Evolutionary conservation across 495 filamentous ascomycete genomes (phyloP), one percentile per base, ranked within the genome.

Genomic region (Melanomma pulvis-pyrius): DNA sequence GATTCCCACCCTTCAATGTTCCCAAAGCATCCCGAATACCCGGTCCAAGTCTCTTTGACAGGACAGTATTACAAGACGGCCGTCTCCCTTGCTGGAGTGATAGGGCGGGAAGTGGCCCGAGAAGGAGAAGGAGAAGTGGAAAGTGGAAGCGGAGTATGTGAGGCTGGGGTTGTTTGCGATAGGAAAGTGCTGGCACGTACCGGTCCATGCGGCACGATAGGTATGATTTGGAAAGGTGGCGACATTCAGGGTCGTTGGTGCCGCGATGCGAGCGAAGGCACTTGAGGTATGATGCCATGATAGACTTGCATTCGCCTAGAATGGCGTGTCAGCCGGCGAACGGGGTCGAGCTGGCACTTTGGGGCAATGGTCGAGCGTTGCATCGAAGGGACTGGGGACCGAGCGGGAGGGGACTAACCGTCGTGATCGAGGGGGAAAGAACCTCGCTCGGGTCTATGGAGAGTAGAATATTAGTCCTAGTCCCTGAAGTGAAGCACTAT

Each of bases 371-470:
- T 46, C 24, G 46, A 57, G 50, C 44, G 22, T 48, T 48, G 8
- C 15, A 25, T 39, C 17, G 49, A 58, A 47, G 19, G 25, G 47
- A 9, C 44, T 25, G 17, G 55, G 5, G 51, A 17, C 25, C 30
- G 28, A 56, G 60, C 1, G 59, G 61, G 39, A 1, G 39, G 57
- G 50, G 44, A 68, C 80, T 74, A 80, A 93, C 92, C 93, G 72
- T 96, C 92, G 69, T 97, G 93, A 74, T 98, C 94, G 48, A 98
- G 87, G 24, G 94, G 94, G 73, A 98, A 98, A 75, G 92, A 96
- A 48, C 94, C 94, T 59, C 94, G 90, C 76, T 98, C 92, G 0
- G 94, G 94, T 52, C 92, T 96, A 68, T 34, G 64, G 2, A 44
- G 39, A 17, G 39, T n/a, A 6, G n/a, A 3, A n/a, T 3, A 44